phyloP scores from a whole-genome alignment of 768 basidiomycete species.

The Nidula microcarpa region DNA sequence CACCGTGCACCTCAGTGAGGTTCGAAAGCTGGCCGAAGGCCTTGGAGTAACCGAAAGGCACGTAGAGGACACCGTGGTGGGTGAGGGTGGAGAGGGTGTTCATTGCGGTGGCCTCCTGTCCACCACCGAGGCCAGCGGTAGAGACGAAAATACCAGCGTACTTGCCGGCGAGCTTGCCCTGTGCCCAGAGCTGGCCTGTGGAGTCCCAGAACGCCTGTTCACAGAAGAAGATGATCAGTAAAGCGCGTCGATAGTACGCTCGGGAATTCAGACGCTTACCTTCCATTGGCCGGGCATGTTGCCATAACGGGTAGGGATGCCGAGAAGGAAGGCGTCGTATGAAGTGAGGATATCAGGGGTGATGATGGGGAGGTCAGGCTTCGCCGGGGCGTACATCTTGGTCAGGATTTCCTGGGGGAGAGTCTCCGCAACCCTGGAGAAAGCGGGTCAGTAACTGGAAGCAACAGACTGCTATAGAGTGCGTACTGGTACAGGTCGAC shows the following conservation, averaged over 20 bases:
- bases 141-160: constrained; percentile 72
- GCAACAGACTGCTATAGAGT: too few relatives aligned
- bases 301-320: constrained; percentile 80
- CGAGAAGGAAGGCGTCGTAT: constrained; percentile 75
- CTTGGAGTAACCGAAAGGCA: constrained; percentile 65
- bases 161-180: constrained; percentile 66
- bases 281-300: constrained; percentile 80
- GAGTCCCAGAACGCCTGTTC: constrained; percentile 68
- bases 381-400: constrained; percentile 70
- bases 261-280: constrained; percentile 25
- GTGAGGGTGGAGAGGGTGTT: constrained; percentile 51
- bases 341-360: constrained; percentile 44
- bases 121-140: constrained; percentile 69
- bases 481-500: constrained; percentile 54
- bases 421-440: constrained; percentile 72
- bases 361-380: constrained; percentile 70
- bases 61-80: constrained; percentile 72
- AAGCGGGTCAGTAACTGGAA: constrained; percentile 2
- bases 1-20: constrained; percentile 50
- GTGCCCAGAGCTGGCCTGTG: constrained; percentile 64
- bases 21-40: constrained; percentile 37
- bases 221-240: neutral
- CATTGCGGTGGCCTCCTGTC: constrained; percentile 63
- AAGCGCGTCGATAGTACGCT: neutral
- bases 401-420: constrained; percentile 63